phyloP scores from a whole-genome alignment of 1,284 basidiomycete species.

The Schizophyllum amplum region DNA sequence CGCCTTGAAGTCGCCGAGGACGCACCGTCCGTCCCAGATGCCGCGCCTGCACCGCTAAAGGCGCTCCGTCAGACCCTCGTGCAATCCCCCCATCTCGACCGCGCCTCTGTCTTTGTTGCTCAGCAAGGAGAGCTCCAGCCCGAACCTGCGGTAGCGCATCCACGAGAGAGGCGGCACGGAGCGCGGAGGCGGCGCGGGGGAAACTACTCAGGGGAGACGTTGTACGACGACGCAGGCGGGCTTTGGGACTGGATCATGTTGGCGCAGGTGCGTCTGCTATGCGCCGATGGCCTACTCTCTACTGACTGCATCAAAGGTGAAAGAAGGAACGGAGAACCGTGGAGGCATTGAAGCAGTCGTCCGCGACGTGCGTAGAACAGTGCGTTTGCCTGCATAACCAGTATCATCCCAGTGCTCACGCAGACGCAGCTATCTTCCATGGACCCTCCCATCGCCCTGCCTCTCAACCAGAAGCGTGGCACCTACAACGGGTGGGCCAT shows the following conservation, averaged over 20 bases:
- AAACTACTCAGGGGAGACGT: conserved; percentile 57
- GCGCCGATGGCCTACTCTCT: background rate
- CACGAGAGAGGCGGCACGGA: conserved; percentile 46
- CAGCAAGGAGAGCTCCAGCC: conserved; percentile 33
- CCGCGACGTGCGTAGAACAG: conserved; percentile 56
- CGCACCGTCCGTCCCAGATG: conserved; percentile 35
- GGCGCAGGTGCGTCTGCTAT: conserved; percentile 43
- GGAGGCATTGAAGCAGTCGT: conserved; percentile 68
- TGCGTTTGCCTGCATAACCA: conserved; percentile 22
- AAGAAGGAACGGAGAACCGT: conserved; percentile 71
- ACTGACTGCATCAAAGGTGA: conserved; percentile 41
- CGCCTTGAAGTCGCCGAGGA: conserved; percentile 26
- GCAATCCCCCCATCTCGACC: conserved; percentile 56
- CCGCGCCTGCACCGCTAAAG: conserved; percentile 37
- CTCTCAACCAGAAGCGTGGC: conserved; percentile 50
- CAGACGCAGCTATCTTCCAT: conserved; percentile 38
- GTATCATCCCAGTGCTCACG: conserved; percentile 6
- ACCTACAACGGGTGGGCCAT: conserved; percentile 70
- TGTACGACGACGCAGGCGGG: conserved; percentile 39
- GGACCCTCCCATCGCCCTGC: conserved; percentile 48
- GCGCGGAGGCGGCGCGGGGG: conserved; percentile 49
- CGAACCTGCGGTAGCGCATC: conserved; percentile 43
- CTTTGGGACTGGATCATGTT: conserved; percentile 70
- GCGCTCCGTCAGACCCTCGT: conserved; percentile 44
- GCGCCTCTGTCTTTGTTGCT: conserved; percentile 42